Evolutionary conservation across 805 yeast species (phyloP), one percentile per base, ranked within the genome.

Genomic region (Metschnikowia rubicola): DNA sequence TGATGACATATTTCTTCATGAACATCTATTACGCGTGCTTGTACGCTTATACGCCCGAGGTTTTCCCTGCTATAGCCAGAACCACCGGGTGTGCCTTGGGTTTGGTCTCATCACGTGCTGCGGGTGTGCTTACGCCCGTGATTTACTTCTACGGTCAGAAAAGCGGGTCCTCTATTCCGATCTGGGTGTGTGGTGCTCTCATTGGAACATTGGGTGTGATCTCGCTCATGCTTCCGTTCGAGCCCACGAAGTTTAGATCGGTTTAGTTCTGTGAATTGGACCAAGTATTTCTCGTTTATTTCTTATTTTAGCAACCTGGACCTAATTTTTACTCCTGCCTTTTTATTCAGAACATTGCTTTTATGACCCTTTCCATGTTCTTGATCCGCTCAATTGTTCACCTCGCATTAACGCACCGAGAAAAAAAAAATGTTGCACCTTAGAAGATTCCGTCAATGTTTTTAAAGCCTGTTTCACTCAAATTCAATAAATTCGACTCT

Each of bases 61-160:
- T 66, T n/a, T 57, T 68, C 56, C 72, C 72, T 1, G 58, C 70
- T 6, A 51, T 58, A 6, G 70, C 70, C 7, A 52, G 73, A 52
- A 68, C 65, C 33, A 68, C 72, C 3, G 73, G 71, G 6, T 62
- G 65, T 52, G 68, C 68, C 30, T 55, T 67, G 42, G 64, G 68
- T 35, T 52, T 68, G 44, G 60, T 62, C 32, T 57, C 60, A 21
- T 66, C 68, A 2, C 56, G 73, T 41, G 54, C 64, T n/a, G 64
- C 65, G 21, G 63, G 67, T 10, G 54, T 61, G 21, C 57, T 67
- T 45, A 63, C 63, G 12, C 70, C 73, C 1, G 52, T 67, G 38
- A 66, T 68, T 43, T 66, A 69, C n/a, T 67, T 61, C 52, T 67
- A 55, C 49, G 50, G 63, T 9, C 43, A 32, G 42, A 34, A 43